Evolutionary conservation across 371 early-diverging fungal species (phyloP), one percentile per base, ranked within the genome.

Genomic region (Racocetra persica): DNA sequence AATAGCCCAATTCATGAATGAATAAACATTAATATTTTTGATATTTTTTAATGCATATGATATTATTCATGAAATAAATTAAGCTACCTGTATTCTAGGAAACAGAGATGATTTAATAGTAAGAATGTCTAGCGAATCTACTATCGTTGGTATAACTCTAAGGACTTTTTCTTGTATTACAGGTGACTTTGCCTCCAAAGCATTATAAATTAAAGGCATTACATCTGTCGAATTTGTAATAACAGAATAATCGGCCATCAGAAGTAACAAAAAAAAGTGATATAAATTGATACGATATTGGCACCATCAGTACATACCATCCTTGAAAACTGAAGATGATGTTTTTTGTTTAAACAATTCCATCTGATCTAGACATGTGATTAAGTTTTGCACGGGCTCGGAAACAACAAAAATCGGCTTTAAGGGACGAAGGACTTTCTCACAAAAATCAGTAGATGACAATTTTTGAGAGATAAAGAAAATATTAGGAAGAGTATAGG

Each of bases 141-240:
- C 85, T 52, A 95, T 82, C 0, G 83, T 70, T 11, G 95, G 94
- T 2, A 94, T 87, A 6, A 90, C 90, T 77, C 91, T 88, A 28
- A 95, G 84, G 3, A 94, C 94, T 75, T 92, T 93, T 74, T 95
- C 95, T 81, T 95, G 95, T 16, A 96, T 91, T n/a, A 88, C 83
- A 49, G 85, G 85, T 0, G 89, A 83, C 8, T 89, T 86, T 13
- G 88, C 86, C 74, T 91, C 91, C 22, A 95, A 86, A 1, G 94
- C 90, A 60, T 89, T 86, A 81, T 94, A 93, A 6, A 94, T 89
- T 1, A 94, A 83, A 0, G 95, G 94, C 93, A 96, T 91, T 11
- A 95, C 89, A 82, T 93, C 91, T 90, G 60, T 77, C 16, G 36
- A 26, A 62, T 13, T 57, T 49, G 20, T 26, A 80, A n/a, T 57